Base-by-base conservation (phyloP, 768 basidiomycete species). In the Artomyces pyxidatus region DNA sequence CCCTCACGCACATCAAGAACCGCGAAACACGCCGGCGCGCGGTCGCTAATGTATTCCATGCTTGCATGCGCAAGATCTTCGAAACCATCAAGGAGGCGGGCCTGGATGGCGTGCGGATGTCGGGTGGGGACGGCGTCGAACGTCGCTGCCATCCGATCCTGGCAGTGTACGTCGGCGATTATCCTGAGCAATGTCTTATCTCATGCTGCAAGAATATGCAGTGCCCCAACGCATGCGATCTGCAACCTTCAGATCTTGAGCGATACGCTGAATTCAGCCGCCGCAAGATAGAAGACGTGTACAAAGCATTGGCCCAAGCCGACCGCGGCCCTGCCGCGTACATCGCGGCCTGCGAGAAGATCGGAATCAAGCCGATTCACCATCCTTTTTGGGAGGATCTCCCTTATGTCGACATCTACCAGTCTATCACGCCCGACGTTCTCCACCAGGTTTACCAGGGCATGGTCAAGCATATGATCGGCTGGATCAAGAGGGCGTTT, bases 131-230 rank as follows among this genome's bases (percentile, higher is more conserved):
- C 47, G 60, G 61, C 4, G 21, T 48, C 16, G 37, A 45, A 0
- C 53, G 51, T 0, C 59, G 51, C 8, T 38, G 50, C 5, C 60
- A 61, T 46, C 64, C 64, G 3, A 56, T 64, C 22, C 25, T 60
- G 17, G 60, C 58, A 0, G 39, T 27, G 0, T 54, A 53, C 42
- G 48, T 56, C 12, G 54, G 56, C 1, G 60, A 64, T 48, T 62
- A 64, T 38, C 58, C 58, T 0, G 63, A 64, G 41, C 60, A 64
- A 32, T 35, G 32, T n/a, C n/a, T n/a, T n/a, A n/a, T n/a, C n/a
- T n/a, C n/a, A n/a, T n/a, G n/a, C n/a, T n/a, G n/a, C n/a, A n/a
- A n/a, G n/a, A n/a, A n/a, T n/a, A n/a, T n/a, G n/a, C n/a, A n/a
- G n/a, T n/a, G n/a, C n/a, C n/a, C n/a, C n/a, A n/a, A n/a, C n/a